These are phyloP conservation scores for Phytophthora nicotianae DNA, from an alignment of 352 stramenopile genomes.

Conservation along the genomic window DNA sequence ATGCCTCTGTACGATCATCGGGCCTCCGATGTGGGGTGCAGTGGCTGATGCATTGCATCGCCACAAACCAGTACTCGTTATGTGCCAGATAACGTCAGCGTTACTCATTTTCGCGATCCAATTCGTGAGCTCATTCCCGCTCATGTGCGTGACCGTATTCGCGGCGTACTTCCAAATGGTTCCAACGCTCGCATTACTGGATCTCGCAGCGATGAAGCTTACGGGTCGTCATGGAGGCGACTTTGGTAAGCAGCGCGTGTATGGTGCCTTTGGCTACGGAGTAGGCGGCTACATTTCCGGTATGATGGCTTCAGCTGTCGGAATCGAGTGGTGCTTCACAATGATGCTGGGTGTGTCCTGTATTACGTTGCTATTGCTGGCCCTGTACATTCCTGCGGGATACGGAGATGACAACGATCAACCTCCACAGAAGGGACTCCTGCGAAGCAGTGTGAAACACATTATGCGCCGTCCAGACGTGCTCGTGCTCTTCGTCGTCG, in stretches of 20 bases:
- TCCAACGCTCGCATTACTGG: constrained; percentile 47
- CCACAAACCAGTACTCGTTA: neutral
- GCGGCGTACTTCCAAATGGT: constrained; percentile 46
- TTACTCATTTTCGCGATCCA: neutral
- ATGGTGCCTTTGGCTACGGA: constrained; percentile 58
- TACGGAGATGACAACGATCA: neutral
- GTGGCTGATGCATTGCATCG: neutral
- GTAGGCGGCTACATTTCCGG: constrained; percentile 51
- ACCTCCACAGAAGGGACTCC: neutral
- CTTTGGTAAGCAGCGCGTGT: constrained; percentile 65
- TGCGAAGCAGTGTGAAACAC: neutral
- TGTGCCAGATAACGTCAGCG: neutral
- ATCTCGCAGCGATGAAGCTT: constrained; percentile 55
- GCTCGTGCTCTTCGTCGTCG: neutral
- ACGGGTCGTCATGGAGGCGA: constrained; percentile 49
- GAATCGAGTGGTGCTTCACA: constrained; percentile 60
- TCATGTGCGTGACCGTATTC: constrained; percentile 39
- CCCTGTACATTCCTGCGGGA: neutral
- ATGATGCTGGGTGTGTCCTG: constrained; percentile 46
- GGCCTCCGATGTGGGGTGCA: neutral
- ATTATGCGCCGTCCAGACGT: neutral
- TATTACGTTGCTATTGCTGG: constrained; percentile 16
- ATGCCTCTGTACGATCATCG: neutral
- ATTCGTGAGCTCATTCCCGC: neutral
- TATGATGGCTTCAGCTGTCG: constrained; percentile 39